These are phyloP conservation scores for Talaromyces nanjingensis DNA, from an alignment of 495 filamentous ascomycete species.

Conservation along the genomic window DNA sequence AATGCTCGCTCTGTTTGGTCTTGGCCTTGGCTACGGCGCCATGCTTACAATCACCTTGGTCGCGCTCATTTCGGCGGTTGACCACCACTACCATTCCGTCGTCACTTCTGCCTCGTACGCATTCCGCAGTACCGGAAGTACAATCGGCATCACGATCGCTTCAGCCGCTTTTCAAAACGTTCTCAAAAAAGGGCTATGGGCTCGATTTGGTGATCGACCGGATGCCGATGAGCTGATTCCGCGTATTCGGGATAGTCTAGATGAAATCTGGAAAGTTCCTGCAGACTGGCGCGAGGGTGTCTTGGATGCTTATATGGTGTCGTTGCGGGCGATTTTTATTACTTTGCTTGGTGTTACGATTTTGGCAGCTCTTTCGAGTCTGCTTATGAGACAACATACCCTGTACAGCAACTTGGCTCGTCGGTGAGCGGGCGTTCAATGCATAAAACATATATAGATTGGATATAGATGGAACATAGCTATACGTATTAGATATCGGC, in stretches of 20 bases:
- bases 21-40: conserved; percentile 66
- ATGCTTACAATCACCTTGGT: conserved; percentile 76
- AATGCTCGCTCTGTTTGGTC: conserved; percentile 60
- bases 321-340: conserved; percentile 69
- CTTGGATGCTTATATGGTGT: conserved; percentile 65
- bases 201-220: conserved; percentile 57
- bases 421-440: conserved; percentile 20
- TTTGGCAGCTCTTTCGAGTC: conserved; percentile 50
- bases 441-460: neutral
- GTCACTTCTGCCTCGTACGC: conserved; percentile 79
- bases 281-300: conserved; percentile 64
- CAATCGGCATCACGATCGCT: conserved; percentile 74
- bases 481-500: neutral
- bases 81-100: conserved; percentile 76
- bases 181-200: conserved; percentile 51
- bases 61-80: conserved; percentile 72
- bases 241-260: conserved; percentile 64
- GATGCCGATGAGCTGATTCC: conserved; percentile 62
- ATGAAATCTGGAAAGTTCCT: conserved; percentile 65
- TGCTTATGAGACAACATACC: conserved; percentile 71
- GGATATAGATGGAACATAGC: conserved; percentile 1
- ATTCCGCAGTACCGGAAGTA: conserved; percentile 74
- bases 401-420: conserved; percentile 65
- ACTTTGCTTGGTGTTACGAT: conserved; percentile 55
- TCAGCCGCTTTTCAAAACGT: conserved; percentile 75